A percentile compares a stretch with the other conserved stretches of the same genome.
These are phyloP conservation scores for Alternaria sp. DNA, from an alignment of 2,329 filamentous ascomycete genomes.

Conservation along the genomic window DNA sequence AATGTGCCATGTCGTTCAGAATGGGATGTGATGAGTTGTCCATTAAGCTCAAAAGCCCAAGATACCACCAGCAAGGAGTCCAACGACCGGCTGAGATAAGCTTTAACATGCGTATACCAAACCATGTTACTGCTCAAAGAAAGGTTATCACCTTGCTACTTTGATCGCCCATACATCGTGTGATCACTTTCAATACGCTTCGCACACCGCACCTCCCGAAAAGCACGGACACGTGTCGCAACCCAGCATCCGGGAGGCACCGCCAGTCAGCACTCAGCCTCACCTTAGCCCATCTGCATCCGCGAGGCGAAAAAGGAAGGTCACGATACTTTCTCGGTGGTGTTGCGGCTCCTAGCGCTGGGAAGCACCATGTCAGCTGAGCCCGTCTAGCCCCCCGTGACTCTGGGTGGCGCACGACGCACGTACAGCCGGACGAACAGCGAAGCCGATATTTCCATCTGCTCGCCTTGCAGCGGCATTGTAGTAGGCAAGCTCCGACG, in stretches of 20 bases:
- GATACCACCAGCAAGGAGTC: background rate
- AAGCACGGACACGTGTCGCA: conserved; percentile 8
- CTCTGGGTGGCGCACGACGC: conserved; percentile 4
- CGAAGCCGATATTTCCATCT: conserved; percentile 7
- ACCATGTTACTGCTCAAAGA: background rate
- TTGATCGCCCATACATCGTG: conserved; percentile 7
- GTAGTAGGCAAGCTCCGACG: conserved; percentile 22
- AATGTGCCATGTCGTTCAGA: background rate
- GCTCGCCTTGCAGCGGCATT: conserved; percentile 21
- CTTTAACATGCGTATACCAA: background rate
- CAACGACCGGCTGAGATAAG: background rate
- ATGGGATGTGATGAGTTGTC: background rate
- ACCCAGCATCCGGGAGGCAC: conserved; percentile 11
- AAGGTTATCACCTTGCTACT: background rate
- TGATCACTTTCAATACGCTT: conserved; percentile 7
- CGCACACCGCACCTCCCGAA: conserved; percentile 7
- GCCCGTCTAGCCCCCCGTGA: conserved; percentile 38
- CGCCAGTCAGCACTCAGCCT: conserved; percentile 3
- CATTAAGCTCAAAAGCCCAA: background rate
- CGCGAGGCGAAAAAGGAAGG: conserved; percentile 35
- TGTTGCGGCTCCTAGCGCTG: conserved; percentile 38
- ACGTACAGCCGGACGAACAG: conserved; percentile 23
- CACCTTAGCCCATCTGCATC: conserved; percentile 22
- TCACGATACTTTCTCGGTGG: conserved; percentile 42
- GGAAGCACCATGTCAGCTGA: conserved; percentile 34